A percentile compares a stretch with the other conserved stretches of the same genome.
phyloP scores from a whole-genome alignment of 352 stramenopile genomes.

The Phytophthora palmivora region DNA sequence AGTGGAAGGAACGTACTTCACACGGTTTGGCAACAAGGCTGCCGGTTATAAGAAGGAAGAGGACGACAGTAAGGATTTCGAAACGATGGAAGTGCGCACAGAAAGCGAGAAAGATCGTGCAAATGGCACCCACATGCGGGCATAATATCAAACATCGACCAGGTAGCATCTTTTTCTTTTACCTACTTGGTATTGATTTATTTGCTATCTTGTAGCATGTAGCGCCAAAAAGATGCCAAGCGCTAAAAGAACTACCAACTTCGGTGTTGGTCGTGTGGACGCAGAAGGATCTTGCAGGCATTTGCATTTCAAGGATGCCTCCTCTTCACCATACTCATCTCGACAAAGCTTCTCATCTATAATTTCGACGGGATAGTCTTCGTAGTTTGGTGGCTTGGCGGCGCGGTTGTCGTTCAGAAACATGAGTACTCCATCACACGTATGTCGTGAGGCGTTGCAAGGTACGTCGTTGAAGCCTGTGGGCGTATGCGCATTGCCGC shows the following conservation, averaged over 20 bases:
- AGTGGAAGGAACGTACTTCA: constrained; percentile 90
- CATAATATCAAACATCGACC: constrained; percentile 39
- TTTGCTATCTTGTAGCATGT: constrained; percentile 17
- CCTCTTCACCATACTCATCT: constrained; percentile 38
- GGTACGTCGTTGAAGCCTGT: constrained; percentile 64
- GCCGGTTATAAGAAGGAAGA: constrained; percentile 80
- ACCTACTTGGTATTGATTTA: constrained; percentile 3
- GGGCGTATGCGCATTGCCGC: constrained; percentile 49
- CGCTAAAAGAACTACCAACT: constrained; percentile 12
- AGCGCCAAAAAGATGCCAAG: constrained; percentile 16
- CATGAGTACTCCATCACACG: constrained; percentile 65
- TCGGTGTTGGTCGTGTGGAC: constrained; percentile 12
- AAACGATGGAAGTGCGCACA: constrained; percentile 81
- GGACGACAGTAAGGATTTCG: constrained; percentile 76
- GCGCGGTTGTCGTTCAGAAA: constrained; percentile 84
- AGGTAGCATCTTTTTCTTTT: constrained; percentile 31
- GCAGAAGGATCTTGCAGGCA: constrained; percentile 52
- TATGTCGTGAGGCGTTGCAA: constrained; percentile 60
- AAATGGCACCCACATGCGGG: constrained; percentile 44
- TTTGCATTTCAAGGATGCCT: constrained; percentile 45
- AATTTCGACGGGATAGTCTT: constrained; percentile 77
- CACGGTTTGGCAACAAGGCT: constrained; percentile 69
- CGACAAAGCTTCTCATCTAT: constrained; percentile 59
- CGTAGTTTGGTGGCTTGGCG: constrained; percentile 78
- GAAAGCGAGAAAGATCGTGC: constrained; percentile 70